Evolutionary conservation across 202 grass and related monocot genomes (phyloP).

Genomic region (Schoenoplectus tabernaemontani): DNA sequence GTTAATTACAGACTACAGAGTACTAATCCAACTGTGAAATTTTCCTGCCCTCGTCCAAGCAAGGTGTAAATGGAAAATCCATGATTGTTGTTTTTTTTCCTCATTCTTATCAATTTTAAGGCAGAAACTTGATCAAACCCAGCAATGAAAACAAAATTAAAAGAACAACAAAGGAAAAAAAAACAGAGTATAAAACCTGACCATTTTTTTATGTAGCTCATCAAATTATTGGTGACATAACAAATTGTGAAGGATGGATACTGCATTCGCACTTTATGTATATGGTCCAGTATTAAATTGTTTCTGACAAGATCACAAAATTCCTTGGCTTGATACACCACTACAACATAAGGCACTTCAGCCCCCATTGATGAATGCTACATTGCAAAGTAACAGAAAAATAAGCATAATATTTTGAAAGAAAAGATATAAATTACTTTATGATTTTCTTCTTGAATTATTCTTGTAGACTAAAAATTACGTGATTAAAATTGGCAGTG

Average conservation of each 20-base stretch:
- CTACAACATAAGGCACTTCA: conserved; percentile 53
- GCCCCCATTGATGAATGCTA: conserved; percentile 36
- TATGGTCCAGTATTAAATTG: conserved; percentile 30
- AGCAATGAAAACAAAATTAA: conserved; percentile 8
- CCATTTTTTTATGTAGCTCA: conserved; percentile 71
- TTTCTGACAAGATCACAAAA: conserved; percentile 59
- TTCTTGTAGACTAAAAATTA: background rate
- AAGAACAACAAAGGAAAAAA: background rate
- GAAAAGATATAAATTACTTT: background rate
- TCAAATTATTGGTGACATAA: conserved; percentile 63
- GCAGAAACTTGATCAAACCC: background rate
- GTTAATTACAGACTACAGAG: background rate
- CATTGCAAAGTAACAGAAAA: conserved; percentile 16
- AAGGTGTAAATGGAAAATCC: background rate
- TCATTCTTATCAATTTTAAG: background rate
- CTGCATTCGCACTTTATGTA: conserved; percentile 29
- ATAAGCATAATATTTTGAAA: background rate
- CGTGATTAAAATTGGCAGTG: background rate
- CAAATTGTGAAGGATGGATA: conserved; percentile 69
- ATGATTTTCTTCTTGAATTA: background rate
- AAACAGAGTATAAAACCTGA: conserved; percentile 25
- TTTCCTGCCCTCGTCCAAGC: background rate
- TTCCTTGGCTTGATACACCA: conserved; percentile 80
- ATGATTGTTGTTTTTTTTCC: background rate
- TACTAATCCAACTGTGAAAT: background rate